Conservation (phyloP, 2,329 filamentous ascomycete genomes). For the Neopestalotiopsis clavispora region DNA sequence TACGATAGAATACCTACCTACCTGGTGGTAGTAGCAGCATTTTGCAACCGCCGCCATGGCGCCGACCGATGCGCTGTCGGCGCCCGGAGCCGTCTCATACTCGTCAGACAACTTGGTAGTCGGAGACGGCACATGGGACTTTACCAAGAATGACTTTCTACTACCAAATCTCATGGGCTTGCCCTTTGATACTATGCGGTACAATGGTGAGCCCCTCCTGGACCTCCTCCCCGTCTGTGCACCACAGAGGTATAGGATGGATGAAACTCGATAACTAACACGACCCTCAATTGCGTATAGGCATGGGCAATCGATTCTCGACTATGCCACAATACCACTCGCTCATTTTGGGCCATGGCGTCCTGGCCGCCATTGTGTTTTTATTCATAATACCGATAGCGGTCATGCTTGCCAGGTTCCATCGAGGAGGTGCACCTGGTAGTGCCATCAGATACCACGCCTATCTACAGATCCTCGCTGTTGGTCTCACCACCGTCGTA, state of each 20-base stretch:
- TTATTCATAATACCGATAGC: slow-evolving; percentile 74
- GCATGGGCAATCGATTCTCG: slow-evolving; percentile 83
- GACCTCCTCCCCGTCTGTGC: not conserved
- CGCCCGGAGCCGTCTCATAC: slow-evolving; percentile 75
- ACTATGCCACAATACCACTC: slow-evolving; percentile 71
- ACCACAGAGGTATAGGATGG: not conserved
- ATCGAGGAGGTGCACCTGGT: slow-evolving; percentile 63
- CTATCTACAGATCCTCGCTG: slow-evolving; percentile 73
- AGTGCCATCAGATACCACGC: slow-evolving; percentile 72
- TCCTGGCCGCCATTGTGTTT: slow-evolving; percentile 75
- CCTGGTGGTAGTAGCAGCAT: slow-evolving; percentile 10
- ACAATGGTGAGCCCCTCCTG: slow-evolving; percentile 68
- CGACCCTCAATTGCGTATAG: slow-evolving; percentile 43
- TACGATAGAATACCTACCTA: not conserved
- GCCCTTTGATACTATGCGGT: slow-evolving; percentile 82
- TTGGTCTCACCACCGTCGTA: slow-evolving; percentile 70
- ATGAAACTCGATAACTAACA: slow-evolving; percentile 18
- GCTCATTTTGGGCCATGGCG: slow-evolving; percentile 73
- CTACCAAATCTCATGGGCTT: slow-evolving; percentile 77
- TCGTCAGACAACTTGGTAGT: slow-evolving; percentile 76
- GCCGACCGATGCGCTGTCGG: slow-evolving; percentile 65
- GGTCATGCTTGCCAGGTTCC: slow-evolving; percentile 77
- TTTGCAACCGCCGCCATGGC: slow-evolving; percentile 60
- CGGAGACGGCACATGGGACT: slow-evolving; percentile 85
- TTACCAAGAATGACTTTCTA: slow-evolving; percentile 76